These are phyloP conservation scores for Globisporangium middletonii DNA, from an alignment of 352 stramenopile genomes.

Conservation along the genomic window DNA sequence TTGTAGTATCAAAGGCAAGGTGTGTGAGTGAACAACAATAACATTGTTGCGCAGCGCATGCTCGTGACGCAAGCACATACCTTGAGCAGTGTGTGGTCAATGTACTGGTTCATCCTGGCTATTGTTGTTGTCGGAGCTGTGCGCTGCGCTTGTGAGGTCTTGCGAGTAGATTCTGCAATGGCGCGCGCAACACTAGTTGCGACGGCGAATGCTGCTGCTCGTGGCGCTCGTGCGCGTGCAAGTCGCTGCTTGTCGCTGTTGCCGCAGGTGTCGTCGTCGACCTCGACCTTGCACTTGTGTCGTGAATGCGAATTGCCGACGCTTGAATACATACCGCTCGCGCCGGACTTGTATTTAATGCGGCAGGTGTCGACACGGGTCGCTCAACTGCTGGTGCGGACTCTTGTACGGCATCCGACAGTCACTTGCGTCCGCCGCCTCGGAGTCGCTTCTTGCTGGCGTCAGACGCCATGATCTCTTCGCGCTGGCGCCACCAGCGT, in stretches of 20 bases:
- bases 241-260: neutral
- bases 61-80: constrained; percentile 11
- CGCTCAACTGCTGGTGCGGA: neutral
- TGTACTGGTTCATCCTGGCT: constrained; percentile 44
- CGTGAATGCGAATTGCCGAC: neutral
- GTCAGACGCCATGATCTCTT: constrained; percentile 9
- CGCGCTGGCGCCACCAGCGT: constrained; percentile 10
- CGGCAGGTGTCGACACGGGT: neutral
- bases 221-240: neutral
- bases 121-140: neutral
- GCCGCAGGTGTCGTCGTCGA: no score
- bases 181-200: neutral
- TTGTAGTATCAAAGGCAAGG: constrained; percentile 1
- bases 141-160: constrained; percentile 5
- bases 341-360: neutral
- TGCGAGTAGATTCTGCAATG: constrained; percentile 10
- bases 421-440: constrained; percentile 8
- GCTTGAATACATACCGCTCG: neutral
- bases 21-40: neutral
- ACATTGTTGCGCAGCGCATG: constrained; percentile 4
- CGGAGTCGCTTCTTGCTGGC: constrained; percentile 9
- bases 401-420: neutral
- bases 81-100: constrained; percentile 85
- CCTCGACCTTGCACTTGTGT: neutral
- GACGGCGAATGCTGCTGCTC: no score